Evolutionary conservation across 176 grass and related monocot species (phyloP), one percentile per base, ranked within the genome.

Genomic region (Musa schizocarpa): DNA sequence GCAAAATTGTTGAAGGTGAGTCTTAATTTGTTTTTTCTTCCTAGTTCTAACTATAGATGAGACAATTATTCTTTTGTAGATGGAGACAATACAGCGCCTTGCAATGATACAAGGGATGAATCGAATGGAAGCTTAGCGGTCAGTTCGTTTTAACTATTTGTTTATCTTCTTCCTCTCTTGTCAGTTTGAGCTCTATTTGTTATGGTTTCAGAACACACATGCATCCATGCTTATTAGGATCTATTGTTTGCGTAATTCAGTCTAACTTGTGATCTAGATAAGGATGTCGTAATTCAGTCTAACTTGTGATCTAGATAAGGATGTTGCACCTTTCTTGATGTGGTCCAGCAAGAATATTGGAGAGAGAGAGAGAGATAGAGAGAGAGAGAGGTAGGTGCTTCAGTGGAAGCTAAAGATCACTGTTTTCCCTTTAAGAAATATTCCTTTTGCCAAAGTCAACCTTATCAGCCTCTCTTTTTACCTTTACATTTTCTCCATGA

Each of bases 11-110:
- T 20, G 17, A 62, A n/a, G 14, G 17, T 62, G 57, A 50, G 8
- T 50, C 34, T 9, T 69, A 17, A 50, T 69, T 72, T 54, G 5
- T 52, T 8, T 53, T 51, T 50, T 29, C 0, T 64, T 56, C 12
- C 7, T 50, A 63, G 54, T 34, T 34, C 34, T 29, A 29, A 65
- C 13, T 48, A 73, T 26, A 53, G 19, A 73, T 76, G 80, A 87
- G 80, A 61, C 48, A 90, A 85, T 77, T 69, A 99, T 94, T 99
- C 86, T 89, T 96, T 94, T 94, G 88, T 99, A 94, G 74, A 94
- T 92, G 94, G 62, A 86, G 74, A 77, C 76, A n/a, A 57, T 66
- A 64, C 3, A 54, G 23, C 23, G 78, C 22, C 83, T 76, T 80
- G 79, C 76, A 87, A 89, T 65, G 83, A 74, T 65, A 25, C 68